These are phyloP conservation scores for Chrysopogon serrulatus DNA, from an alignment of 176 grass and related monocot species.

Conservation along the genomic window DNA sequence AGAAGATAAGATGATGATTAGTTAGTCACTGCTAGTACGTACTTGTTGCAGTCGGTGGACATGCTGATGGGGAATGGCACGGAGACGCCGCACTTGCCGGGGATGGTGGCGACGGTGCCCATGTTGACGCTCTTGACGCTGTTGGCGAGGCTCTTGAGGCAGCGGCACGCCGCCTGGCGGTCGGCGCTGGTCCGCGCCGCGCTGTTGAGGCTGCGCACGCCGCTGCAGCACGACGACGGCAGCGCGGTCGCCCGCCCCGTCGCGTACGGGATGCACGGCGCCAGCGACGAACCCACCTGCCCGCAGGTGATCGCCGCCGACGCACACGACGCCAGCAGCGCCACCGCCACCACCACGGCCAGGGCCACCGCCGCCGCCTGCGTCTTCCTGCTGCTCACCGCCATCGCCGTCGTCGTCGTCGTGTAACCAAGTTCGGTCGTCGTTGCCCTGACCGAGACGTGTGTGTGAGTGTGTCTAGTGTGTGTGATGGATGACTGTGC, in stretches of 20 bases:
- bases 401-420: neutral
- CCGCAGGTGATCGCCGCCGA: constrained; percentile 38
- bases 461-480: neutral
- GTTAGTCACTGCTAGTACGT: neutral
- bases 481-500: neutral
- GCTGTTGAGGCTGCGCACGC: constrained; percentile 26
- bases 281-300: constrained; percentile 25
- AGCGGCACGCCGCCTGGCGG: constrained; percentile 17
- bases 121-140: constrained; percentile 15
- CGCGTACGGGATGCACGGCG: constrained; percentile 42
- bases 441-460: neutral
- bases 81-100: constrained; percentile 42
- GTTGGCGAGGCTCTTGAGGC: constrained; percentile 33
- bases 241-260: neutral
- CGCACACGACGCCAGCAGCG: neutral
- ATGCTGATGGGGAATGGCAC: constrained; percentile 39
- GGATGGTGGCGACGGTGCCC: constrained; percentile 18
- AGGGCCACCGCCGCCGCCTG: neutral
- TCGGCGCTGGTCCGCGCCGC: neutral
- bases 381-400: neutral
- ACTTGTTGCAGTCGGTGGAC: constrained; percentile 59
- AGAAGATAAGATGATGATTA: too few relatives aligned
- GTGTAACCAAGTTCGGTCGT: neutral
- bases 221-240: constrained; percentile 1
- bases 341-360: neutral